Base-by-base conservation (phyloP, 2,329 filamentous ascomycete species). In the Monosporascus sp. region DNA sequence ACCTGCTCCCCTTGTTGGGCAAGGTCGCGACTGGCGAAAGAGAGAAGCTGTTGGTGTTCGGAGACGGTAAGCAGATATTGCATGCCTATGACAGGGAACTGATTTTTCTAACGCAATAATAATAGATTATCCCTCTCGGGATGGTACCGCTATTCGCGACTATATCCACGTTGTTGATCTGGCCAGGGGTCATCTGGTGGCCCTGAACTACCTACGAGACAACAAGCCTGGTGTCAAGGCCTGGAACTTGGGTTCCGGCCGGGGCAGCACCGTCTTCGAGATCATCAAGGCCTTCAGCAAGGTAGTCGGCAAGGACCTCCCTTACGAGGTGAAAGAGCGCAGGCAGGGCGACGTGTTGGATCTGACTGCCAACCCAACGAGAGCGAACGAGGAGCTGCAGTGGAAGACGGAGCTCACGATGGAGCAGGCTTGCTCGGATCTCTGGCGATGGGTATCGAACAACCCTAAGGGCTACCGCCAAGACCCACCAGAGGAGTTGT, bases 141-240 rank as follows among this genome's bases (percentile, higher is more conserved):
- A 97, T 70, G 92, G 92, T 59, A 97, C 92, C 50, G 90, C 90
- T 57, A 96, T 97, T 70, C 88, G 94, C 63, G 94, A 99, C 76
- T 99, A 99, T 80, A 97, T 99, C 72, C 92, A 97, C 78, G 90
- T 97, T 54, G 81, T 96, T 58, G 92, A 97, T 67, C 84, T 97
- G 24, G 89, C 92, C 46, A 82, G 82, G 57, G 92, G 92, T 56
- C 92, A 97, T 71, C 77, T 96, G 54, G 83, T 89, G 54, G 94
- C 95, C 22, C 86, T 99, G 62, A 91, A 94, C 75, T 90, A 95
- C 75, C 86, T 97, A 49, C 88, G 88, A 63, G 81, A 88, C 60
- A 77, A 93, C 62, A 82, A 90, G 65, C 93, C 94, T 18, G 94
- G 94, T 52, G 89, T 97, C 61, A 88, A 90, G 70, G 92, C 91